Evolutionary conservation across 371 early-diverging fungal genomes (phyloP).

Genomic region (Cokeromyces recurvatus): DNA sequence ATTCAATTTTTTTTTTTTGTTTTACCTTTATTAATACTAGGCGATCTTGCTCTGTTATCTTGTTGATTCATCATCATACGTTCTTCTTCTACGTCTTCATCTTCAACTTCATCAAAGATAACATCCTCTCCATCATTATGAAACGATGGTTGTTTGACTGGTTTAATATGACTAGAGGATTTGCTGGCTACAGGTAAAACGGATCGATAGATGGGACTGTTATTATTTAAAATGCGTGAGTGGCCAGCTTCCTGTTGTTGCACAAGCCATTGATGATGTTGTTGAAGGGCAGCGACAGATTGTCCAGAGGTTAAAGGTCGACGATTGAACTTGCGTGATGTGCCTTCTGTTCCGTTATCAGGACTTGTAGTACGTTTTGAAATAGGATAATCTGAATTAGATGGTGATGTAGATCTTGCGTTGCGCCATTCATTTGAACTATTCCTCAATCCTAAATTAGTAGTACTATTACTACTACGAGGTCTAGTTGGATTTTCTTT

Average conservation of each 20-base stretch:
- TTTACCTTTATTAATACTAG: slow-evolving; percentile 18
- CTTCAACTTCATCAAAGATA: slow-evolving; percentile 5
- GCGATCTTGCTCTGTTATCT: slow-evolving; percentile 12
- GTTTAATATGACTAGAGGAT: too few relatives aligned
- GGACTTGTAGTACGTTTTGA: slow-evolving; percentile 8
- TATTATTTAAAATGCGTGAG: slow-evolving; percentile 2
- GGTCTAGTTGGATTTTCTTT: not conserved
- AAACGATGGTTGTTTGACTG: not conserved
- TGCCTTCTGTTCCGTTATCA: not conserved
- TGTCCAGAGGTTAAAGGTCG: slow-evolving; percentile 11
- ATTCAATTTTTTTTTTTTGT: not conserved
- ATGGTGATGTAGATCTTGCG: slow-evolving; percentile 7
- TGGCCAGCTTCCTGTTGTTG: slow-evolving; percentile 20
- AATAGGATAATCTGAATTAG: too few relatives aligned
- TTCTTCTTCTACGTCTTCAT: slow-evolving; percentile 12
- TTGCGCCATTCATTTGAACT: slow-evolving; percentile 2
- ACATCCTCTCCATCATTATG: slow-evolving; percentile 4
- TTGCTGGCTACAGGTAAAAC: slow-evolving; percentile 11
- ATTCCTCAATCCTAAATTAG: too few relatives aligned
- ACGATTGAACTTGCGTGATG: too few relatives aligned
- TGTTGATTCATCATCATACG: slow-evolving; percentile 8
- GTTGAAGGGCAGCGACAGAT: slow-evolving; percentile 38
- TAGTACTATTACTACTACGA: not conserved
- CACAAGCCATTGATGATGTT: slow-evolving; percentile 34
- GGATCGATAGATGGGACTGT: not conserved